phyloP scores from a whole-genome alignment of 1,284 basidiomycete genomes.

The Fomitopsis pinicola region DNA sequence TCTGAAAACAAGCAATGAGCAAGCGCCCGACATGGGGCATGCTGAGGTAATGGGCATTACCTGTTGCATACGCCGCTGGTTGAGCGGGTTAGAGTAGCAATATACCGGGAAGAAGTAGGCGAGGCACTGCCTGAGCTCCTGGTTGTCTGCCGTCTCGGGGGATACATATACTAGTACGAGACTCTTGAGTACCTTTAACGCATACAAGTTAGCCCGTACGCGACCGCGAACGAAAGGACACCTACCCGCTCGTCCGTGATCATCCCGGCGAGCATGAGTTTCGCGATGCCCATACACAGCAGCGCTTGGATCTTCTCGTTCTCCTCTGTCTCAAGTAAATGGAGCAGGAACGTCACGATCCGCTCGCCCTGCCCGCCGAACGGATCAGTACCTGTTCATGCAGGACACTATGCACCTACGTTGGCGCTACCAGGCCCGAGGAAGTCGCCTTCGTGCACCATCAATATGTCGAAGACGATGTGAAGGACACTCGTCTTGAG shows the following conservation, averaged over 20 bases:
- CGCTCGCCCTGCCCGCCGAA: conserved; percentile 48
- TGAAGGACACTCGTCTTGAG: conserved; percentile 83
- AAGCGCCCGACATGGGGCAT: not conserved
- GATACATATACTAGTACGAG: conserved; percentile 86
- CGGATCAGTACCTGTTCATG: not conserved
- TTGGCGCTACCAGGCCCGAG: conserved; percentile 52
- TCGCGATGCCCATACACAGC: conserved; percentile 82
- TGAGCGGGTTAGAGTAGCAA: conserved; percentile 78
- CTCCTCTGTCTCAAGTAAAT: conserved; percentile 74
- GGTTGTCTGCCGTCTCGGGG: conserved; percentile 82
- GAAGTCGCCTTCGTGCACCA: conserved; percentile 84
- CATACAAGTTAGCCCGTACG: not conserved
- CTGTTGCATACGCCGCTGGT: conserved; percentile 78
- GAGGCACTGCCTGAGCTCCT: conserved; percentile 87
- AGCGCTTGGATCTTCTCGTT: conserved; percentile 75
- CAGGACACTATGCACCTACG: conserved; percentile 31
- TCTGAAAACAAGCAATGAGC: conserved; percentile 37
- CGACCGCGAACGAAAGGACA: not conserved
- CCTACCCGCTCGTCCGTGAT: conserved; percentile 70
- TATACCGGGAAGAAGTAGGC: conserved; percentile 97
- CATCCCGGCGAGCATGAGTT: conserved; percentile 86
- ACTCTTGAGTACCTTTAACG: conserved; percentile 66
- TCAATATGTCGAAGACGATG: conserved; percentile 87
- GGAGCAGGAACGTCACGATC: conserved; percentile 74
- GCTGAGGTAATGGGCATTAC: conserved; percentile 36